Percentiles rank a stretch among this genome's conserved stretches.
These are phyloP conservation scores for Cruciata laevipes DNA, from an alignment of 257 asterid genomes.

Conservation along the genomic window DNA sequence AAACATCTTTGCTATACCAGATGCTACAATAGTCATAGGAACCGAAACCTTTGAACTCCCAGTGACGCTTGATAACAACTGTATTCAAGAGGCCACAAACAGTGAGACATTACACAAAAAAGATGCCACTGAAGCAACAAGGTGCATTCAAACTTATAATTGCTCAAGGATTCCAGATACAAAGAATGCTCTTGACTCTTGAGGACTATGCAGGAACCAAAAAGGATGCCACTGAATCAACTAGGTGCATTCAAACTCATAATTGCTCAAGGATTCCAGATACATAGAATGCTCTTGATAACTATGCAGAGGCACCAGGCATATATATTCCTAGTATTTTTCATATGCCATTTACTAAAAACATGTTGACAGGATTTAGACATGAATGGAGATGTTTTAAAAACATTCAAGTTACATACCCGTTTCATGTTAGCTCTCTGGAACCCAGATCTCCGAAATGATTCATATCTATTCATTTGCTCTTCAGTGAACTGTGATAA, in stretches of 20 bases:
- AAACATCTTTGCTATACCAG: constrained; percentile 88
- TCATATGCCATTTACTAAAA: not conserved
- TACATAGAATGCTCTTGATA: not conserved
- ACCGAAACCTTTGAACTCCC: constrained; percentile 73
- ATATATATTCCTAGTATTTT: not conserved
- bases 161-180: not conserved
- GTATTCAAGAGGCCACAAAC: constrained; percentile 7
- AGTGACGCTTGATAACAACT: constrained; percentile 54
- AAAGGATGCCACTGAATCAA: not conserved
- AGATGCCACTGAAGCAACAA: not conserved
- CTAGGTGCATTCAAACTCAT: not conserved
- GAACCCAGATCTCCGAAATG: constrained; percentile 83
- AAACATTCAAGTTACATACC: constrained; percentile 28
- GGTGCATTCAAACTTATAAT: not conserved
- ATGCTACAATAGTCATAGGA: constrained; percentile 78
- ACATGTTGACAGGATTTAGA: not conserved
- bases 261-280: not conserved
- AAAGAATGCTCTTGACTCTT: not conserved
- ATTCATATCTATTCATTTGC: constrained; percentile 89
- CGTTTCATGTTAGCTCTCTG: constrained; percentile 79
- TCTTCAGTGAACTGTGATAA: constrained; percentile 74
- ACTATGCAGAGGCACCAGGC: not conserved
- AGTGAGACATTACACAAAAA: not conserved
- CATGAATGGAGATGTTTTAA: not conserved
- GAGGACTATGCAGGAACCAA: too few species aligned